Evolutionary conservation across 805 yeast species (phyloP).

Genomic region (Schizosaccharomyces cryophilus): DNA sequence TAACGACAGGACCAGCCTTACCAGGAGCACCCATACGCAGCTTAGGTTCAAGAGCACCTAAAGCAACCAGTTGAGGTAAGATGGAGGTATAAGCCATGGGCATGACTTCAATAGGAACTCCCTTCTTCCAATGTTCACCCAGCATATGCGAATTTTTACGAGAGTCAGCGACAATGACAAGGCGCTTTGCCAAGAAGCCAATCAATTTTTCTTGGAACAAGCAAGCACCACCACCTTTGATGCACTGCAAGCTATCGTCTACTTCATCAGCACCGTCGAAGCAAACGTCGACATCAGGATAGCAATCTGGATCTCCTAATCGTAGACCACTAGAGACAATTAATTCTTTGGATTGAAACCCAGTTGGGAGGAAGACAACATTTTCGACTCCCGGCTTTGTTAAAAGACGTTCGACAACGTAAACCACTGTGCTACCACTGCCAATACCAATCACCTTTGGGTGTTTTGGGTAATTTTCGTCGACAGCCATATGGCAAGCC

Average conservation of each 20-base stretch:
- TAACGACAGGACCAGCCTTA: conserved; percentile 90
- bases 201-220: conserved; percentile 87
- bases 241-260: conserved; percentile 53
- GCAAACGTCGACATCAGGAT: conserved; percentile 61
- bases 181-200: conserved; percentile 50
- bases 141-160: conserved; percentile 53
- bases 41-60: conserved; percentile 40
- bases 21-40: conserved; percentile 73
- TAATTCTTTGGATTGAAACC: conserved; percentile 77
- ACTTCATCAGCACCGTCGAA: conserved; percentile 98
- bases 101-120: conserved; percentile 87
- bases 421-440: conserved; percentile 92
- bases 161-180: conserved; percentile 77
- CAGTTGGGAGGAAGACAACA: conserved; percentile 78
- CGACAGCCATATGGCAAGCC: conserved; percentile 84
- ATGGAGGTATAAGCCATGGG: conserved; percentile 72
- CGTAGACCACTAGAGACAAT: conserved; percentile 58
- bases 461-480: conserved; percentile 44
- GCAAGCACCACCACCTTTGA: conserved; percentile 98
- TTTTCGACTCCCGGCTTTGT: conserved; percentile 24
- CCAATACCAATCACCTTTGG: conserved; percentile 79
- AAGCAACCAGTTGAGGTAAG: conserved; percentile 27
- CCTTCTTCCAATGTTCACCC: conserved; percentile 67
- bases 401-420: conserved; percentile 83
- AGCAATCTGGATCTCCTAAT: conserved; percentile 53